Base-by-base conservation (phyloP, 225 moss, liverwort and hornwort species). In the Neckera pumila region DNA sequence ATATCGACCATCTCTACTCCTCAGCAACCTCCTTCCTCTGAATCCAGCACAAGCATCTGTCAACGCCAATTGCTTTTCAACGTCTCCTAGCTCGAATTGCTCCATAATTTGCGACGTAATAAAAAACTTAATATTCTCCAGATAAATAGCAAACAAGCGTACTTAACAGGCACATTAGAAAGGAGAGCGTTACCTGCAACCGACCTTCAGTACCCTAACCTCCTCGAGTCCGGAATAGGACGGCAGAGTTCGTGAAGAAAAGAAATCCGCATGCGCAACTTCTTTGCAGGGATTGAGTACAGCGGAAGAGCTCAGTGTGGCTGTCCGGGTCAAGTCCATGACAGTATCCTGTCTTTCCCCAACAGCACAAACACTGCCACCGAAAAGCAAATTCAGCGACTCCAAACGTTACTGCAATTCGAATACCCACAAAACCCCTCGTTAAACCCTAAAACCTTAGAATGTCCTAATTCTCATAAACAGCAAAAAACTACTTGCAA, bases 251-350 rank as follows among this genome's bases (percentile, higher is more conserved):
- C 87, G 86, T 51, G 91, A 76, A 84, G 76, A 30, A 67, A 38
- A 57, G 31, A 76, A 58, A 60, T 88, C 86, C 26, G 45, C 88
- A 61, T 60, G 76, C 34, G 69, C 69, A 76, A 83, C 38, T 36
- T 94, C 89, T 63, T 89, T 88, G 67, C 88, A 86, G 31, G 89
- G 62, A 69, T 74, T 82, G 65, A 85, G 40, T 45, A 87, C 20
- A 61, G 65, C 58, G 60, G 85, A 93, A 54, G 90, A 88, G 58
- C 92, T 92, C 84, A 93, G 79, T 78, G 89, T 87, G n/a, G 88
- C 88, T 60, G 87, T 75, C 83, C 87, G 87, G 60, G 83, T 79
- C 79, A 89, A 81, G 38, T 93, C 93, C 93, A 93, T 93, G 89
- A 87, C 90, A 86, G 74, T 61, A 84, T 23, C 34, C 79, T 82